Evolutionary conservation across 805 yeast species (phyloP).

Genomic region (Sungouiella thailandica): DNA sequence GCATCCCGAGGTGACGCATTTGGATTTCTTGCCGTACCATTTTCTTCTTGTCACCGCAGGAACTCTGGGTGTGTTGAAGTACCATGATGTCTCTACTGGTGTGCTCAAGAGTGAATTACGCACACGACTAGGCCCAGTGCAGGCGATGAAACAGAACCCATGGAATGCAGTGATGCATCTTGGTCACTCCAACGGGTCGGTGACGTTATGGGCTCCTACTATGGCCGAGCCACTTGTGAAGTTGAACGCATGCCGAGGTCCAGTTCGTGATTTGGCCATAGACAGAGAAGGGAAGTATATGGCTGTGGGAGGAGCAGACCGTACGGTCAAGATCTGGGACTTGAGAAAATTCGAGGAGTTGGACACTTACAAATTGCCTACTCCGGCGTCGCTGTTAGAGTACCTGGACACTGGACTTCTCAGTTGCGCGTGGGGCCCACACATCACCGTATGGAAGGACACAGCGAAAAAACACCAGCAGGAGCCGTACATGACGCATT

Average conservation of each 20-base stretch:
- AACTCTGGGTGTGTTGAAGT: slow-evolving; percentile 79
- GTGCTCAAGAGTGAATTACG: slow-evolving; percentile 73
- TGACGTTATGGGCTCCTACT: slow-evolving; percentile 89
- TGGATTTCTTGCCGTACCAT: slow-evolving; percentile 92
- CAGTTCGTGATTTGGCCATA: slow-evolving; percentile 76
- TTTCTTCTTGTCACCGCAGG: slow-evolving; percentile 85
- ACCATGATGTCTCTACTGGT: slow-evolving; percentile 96
- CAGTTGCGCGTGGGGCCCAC: slow-evolving; percentile 94
- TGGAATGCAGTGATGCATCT: slow-evolving; percentile 94
- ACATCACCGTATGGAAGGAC: slow-evolving; percentile 92
- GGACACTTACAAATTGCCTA: slow-evolving; percentile 68
- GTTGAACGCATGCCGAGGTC: slow-evolving; percentile 77
- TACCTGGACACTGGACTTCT: slow-evolving; percentile 85
- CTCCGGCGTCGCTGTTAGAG: slow-evolving; percentile 76
- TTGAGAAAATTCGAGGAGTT: slow-evolving; percentile 74
- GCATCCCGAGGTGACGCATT: slow-evolving; percentile 76
- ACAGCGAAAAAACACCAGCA: slow-evolving; percentile 63
- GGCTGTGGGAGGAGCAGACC: slow-evolving; percentile 90
- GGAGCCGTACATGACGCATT: slow-evolving; percentile 89
- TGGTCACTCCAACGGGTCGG: slow-evolving; percentile 91
- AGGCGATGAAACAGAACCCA: slow-evolving; percentile 84
- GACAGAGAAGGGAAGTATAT: slow-evolving; percentile 91
- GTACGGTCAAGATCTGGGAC: slow-evolving; percentile 87
- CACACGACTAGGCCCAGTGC: slow-evolving; percentile 88
- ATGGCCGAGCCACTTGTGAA: slow-evolving; percentile 82